Evolutionary conservation across 257 asterid species (phyloP).

Genomic region (Nemophila menziesii): DNA sequence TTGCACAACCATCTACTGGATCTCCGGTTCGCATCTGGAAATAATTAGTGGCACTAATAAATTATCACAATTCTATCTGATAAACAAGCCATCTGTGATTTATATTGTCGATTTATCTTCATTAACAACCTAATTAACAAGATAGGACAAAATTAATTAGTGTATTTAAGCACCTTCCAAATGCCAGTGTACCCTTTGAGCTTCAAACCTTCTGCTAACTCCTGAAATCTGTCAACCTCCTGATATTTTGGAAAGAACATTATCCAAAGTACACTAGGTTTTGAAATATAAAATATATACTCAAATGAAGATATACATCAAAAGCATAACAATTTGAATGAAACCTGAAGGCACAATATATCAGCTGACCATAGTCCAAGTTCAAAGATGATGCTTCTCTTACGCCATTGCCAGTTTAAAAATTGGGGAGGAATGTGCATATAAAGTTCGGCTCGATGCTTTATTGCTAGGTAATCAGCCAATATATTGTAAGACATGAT

Average conservation of each 20-base stretch:
- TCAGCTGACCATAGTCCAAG: conserved; percentile 98
- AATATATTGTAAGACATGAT: conserved; percentile 83
- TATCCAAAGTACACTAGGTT: too few relatives aligned
- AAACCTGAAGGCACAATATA: conserved; percentile 87
- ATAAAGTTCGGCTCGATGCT: conserved; percentile 64
- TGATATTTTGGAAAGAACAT: conserved; percentile 24
- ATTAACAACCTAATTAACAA: not conserved
- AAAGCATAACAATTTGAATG: conserved; percentile 6
- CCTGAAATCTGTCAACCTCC: conserved; percentile 96
- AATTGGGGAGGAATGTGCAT: conserved; percentile 63
- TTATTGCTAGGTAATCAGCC: conserved; percentile 73
- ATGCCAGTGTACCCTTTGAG: conserved; percentile 78
- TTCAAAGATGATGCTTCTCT: conserved; percentile 65
- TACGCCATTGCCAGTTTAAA: conserved; percentile 91
- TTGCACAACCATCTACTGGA: conserved; percentile 91
- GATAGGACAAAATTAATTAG: conserved; percentile 12
- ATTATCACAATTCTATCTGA: conserved; percentile 2
- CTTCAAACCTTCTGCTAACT: conserved; percentile 57
- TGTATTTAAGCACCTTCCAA: conserved; percentile 63
- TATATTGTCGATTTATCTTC: not conserved
- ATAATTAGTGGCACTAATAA: conserved; percentile 11
- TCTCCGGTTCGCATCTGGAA: conserved; percentile 86
- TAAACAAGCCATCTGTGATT: not conserved
- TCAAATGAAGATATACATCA: not conserved
- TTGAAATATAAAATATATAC: not conserved